Evolutionary conservation across 371 early-diverging fungal species (phyloP), one percentile per base, ranked within the genome.

Genomic region (Phascolomyces articulosus): DNA sequence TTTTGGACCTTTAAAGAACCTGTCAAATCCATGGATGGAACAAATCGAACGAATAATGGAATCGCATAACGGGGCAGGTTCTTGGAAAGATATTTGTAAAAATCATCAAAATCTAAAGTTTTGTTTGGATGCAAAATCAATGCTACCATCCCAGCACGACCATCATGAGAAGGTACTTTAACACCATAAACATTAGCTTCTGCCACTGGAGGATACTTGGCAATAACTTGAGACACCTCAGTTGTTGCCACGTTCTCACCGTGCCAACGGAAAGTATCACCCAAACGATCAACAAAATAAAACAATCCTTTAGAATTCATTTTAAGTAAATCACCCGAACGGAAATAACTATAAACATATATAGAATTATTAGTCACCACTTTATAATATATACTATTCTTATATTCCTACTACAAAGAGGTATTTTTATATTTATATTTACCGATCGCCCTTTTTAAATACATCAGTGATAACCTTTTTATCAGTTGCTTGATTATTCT

Each of bases 61-160:
- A 85, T 70, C 18, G 90, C 86, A 62, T 89, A 90, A 40, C 70
- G 72, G 6, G 90, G 90, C 44, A 90, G 57, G 20, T 74, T 69
- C 44, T 64, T 63, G 10, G 66, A 44, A 27, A 84, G 63, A 55
- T 72, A 72, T 9, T 57, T 54, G 16, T 72, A 70, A 18, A 86
- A 62, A 1, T 67, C 73, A n/a, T 54, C 63, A 20, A 77, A 67
- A 24, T 77, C 78, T 10, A 91, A 59, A 21, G 75, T 75, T 54
- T 72, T 68, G n/a, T 28, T 64, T 2, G 65, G 66, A 24, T 65
- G 60, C 29, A 69, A 63, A 4, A 74, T 28, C 63, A 92, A 65
- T 3, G 89, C 89, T 18, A 89, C 92, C 92, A 92, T 92, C 38
- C 91, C 91, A 6, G 90, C 91, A 48, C 87, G 75, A 16, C 91